A percentile compares a stretch with the other conserved stretches of the same genome.
These are phyloP conservation scores for Papiliotrema fonsecae DNA, from an alignment of 1,284 basidiomycete species.

Conservation along the genomic window DNA sequence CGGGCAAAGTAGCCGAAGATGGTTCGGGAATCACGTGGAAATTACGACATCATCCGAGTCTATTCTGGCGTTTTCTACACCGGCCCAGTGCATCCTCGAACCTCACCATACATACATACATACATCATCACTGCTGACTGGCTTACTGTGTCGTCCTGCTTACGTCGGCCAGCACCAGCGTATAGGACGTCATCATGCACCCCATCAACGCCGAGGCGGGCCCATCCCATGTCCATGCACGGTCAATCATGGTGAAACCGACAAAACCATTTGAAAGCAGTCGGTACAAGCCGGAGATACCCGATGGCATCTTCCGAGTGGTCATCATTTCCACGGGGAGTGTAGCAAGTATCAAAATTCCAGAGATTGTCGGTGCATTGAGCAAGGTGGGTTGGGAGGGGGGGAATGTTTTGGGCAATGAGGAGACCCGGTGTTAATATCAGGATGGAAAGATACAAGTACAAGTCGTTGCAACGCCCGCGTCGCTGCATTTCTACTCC, in stretches of 20 bases:
- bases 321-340: conserved; percentile 85
- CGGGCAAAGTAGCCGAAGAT: not conserved
- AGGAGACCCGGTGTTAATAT: not conserved
- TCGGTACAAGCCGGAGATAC: conserved; percentile 21
- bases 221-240: conserved; percentile 13
- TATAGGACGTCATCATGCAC: conserved; percentile 2
- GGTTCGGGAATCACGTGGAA: not conserved
- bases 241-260: conserved; percentile 12
- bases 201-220: conserved; percentile 13
- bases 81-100: not conserved
- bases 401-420: not conserved
- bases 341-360: conserved; percentile 89
- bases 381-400: conserved; percentile 55
- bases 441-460: conserved; percentile 59
- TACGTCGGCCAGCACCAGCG: not conserved
- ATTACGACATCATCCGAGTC: not conserved
- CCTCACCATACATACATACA: too few relatives aligned
- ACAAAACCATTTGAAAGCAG: conserved; percentile 30
- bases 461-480: conserved; percentile 75
- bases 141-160: too few relatives aligned
- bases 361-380: conserved; percentile 76
- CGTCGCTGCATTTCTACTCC: conserved; percentile 73
- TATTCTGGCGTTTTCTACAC: not conserved
- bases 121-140: too few relatives aligned
- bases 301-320: conserved; percentile 55